phyloP scores from a whole-genome alignment of 345 rosid species.

The Lumnitzera littorea region DNA sequence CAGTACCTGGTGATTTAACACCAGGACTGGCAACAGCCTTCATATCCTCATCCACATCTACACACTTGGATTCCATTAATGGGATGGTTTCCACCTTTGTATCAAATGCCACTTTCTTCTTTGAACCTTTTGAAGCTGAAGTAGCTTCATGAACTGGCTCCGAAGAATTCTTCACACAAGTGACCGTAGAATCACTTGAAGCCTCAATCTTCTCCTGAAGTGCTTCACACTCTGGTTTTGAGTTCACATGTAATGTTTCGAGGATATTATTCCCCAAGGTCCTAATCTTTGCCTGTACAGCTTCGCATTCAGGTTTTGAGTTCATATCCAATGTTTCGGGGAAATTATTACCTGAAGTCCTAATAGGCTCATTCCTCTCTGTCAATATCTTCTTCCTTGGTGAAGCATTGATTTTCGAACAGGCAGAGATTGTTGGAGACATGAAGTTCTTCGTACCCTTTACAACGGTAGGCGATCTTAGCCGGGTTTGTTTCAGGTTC shows the following conservation, averaged over 20 bases:
- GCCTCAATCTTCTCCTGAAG: constrained; percentile 21
- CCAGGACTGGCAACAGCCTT: constrained; percentile 26
- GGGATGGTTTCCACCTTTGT: constrained; percentile 11
- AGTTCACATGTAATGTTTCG: constrained; percentile 17
- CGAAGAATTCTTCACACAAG: constrained; percentile 14
- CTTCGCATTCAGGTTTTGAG: constrained; percentile 12
- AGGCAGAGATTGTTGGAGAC: constrained; percentile 88
- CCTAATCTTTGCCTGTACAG: constrained; percentile 16
- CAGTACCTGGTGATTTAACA: constrained; percentile 9
- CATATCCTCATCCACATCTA: constrained; percentile 38
- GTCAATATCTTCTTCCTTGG: constrained; percentile 69
- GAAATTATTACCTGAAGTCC: constrained; percentile 20
- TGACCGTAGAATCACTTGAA: constrained; percentile 24
- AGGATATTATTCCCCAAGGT: constrained; percentile 20
- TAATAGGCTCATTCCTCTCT: constrained; percentile 46
- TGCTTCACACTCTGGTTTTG: constrained; percentile 11
- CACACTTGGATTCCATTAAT: constrained; percentile 10
- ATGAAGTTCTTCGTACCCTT: constrained; percentile 65
- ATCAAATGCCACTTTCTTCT: constrained; percentile 15
- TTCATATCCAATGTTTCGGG: constrained; percentile 20
- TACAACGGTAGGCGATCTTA: constrained; percentile 29
- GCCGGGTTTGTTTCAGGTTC: constrained; percentile 22
- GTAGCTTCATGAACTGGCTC: constrained; percentile 10
- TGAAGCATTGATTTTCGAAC: constrained; percentile 58
- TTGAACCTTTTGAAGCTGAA: constrained; percentile 7